Base-by-base conservation (phyloP, 345 rosid species). In the Dipteronia dyeriana region DNA sequence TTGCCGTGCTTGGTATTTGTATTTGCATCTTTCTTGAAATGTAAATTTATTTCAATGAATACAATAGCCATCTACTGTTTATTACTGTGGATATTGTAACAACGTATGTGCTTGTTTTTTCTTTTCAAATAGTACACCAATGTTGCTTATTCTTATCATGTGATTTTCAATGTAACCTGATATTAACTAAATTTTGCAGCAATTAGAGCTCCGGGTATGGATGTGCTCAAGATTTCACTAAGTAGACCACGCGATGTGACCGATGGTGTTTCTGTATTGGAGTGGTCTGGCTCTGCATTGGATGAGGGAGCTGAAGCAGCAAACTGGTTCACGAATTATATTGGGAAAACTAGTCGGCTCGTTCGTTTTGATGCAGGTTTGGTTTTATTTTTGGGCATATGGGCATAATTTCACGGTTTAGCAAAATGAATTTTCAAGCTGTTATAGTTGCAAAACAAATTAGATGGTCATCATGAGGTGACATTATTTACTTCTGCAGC, bases 291-390 rank as follows among this genome's bases (percentile, higher is more conserved):
- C 73, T 87, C 97, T 2, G 94, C 98, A 0, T 71, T 91, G 70
- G 99, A 91, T 82, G 97, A 95, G 82, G 99, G 98, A 74, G 88
- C 82, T 19, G 92, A 88, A 86, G 97, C 98, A 54, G 89, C 96
- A 69, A 79, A 84, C 71, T 95, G 98, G 98, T 90, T 93, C 79
- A 90, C 94, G 7, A 77, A 86, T 67, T 95, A 82, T 79, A 70
- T 95, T 43, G 96, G 98, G 71, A 88, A 90, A 80, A 90, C 94
- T 70, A 84, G 95, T 78, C 85, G 93, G 34, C 91, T 93, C 23
- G 96, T 91, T 75, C 94, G 97, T 73, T 95, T 91, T 82, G 82
- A 93, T 83, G 78, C 90, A 79, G 97, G 97, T 95, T 83, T 49
- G 68, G 2, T 43, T 74, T 73, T 10, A 14, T 20, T 80, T 77